Percentiles rank a stretch among this genome's conserved stretches.
Conservation (phyloP, 805 yeast genomes). For the Pichia sporocuriosa region DNA sequence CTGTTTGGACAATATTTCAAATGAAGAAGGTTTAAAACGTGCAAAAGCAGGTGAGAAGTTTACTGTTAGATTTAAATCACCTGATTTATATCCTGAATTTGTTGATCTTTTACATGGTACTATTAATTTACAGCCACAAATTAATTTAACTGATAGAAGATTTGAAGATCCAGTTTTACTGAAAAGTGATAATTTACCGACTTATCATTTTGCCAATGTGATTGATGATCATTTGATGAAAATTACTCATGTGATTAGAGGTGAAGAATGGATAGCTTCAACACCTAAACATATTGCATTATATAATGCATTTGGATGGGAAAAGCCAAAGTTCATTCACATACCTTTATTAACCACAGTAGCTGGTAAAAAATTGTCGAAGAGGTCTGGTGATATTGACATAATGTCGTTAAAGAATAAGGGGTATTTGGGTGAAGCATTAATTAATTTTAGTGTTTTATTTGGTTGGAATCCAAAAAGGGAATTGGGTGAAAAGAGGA, state of each 20-base stretch:
- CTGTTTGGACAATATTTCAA: slow-evolving; percentile 44
- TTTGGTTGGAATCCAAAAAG: slow-evolving; percentile 93
- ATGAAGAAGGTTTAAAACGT: slow-evolving; percentile 34
- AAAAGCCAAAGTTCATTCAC: slow-evolving; percentile 75
- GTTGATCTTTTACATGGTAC: slow-evolving; percentile 73
- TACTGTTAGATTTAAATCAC: slow-evolving; percentile 73
- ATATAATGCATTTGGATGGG: slow-evolving; percentile 83
- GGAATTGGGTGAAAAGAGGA: slow-evolving; percentile 37
- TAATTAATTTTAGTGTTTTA: slow-evolving; percentile 78
- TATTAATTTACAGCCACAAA: slow-evolving; percentile 72
- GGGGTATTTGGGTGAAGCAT: slow-evolving; percentile 81
- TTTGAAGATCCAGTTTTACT: slow-evolving; percentile 85
- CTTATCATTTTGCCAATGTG: slow-evolving; percentile 94
- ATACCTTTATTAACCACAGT: slow-evolving; percentile 79
- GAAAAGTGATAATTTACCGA: slow-evolving; percentile 93
- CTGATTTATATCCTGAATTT: slow-evolving; percentile 60
- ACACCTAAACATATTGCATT: slow-evolving; percentile 91
- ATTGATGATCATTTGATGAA: slow-evolving; percentile 91
- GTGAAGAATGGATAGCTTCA: slow-evolving; percentile 96
- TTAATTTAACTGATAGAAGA: slow-evolving; percentile 60
- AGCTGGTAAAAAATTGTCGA: slow-evolving; percentile 72
- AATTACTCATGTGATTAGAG: slow-evolving; percentile 90
- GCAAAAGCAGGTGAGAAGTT: slow-evolving; percentile 33
- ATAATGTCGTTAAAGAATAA: slow-evolving; percentile 48
- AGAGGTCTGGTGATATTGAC: slow-evolving; percentile 77